These are phyloP conservation scores for Taphrina confusa DNA, from an alignment of 1,139 yeast species.

Conservation along the genomic window DNA sequence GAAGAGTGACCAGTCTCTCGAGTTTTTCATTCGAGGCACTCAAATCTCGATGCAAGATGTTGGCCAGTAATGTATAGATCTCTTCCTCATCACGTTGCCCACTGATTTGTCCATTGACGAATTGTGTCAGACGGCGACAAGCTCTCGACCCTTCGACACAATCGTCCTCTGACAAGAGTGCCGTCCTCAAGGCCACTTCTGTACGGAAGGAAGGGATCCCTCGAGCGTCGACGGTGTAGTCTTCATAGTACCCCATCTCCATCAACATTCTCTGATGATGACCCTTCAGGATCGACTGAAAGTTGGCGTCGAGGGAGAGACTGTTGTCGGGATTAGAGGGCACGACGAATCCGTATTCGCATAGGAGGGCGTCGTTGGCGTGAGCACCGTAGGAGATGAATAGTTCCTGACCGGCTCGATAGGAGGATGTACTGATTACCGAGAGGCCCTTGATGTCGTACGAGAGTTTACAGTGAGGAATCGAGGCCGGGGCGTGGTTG, in stretches of 20 bases:
- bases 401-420: conserved; percentile 25
- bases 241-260: conserved; percentile 27
- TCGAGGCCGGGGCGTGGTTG: conserved; percentile 31
- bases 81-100: conserved; percentile 6
- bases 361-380: conserved; percentile 27
- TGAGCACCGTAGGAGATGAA: conserved; percentile 34
- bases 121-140: conserved; percentile 18
- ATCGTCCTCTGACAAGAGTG: background rate
- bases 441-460: conserved; percentile 24
- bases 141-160: conserved; percentile 3
- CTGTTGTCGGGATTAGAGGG: conserved; percentile 13
- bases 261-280: conserved; percentile 8
- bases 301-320: conserved; percentile 12
- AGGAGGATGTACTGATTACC: conserved; percentile 18
- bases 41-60: background rate
- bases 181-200: conserved; percentile 29
- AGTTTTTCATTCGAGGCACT: background rate
- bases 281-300: background rate
- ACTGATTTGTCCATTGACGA: conserved; percentile 24
- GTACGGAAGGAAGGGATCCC: conserved; percentile 34
- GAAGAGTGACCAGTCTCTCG: background rate
- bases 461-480: conserved; percentile 11
- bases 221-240: conserved; percentile 24
- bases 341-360: conserved; percentile 35
- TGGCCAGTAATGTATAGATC: conserved; percentile 56